Conservation (phyloP, 139 green algal genomes). For the Chlorella sp. region DNA sequence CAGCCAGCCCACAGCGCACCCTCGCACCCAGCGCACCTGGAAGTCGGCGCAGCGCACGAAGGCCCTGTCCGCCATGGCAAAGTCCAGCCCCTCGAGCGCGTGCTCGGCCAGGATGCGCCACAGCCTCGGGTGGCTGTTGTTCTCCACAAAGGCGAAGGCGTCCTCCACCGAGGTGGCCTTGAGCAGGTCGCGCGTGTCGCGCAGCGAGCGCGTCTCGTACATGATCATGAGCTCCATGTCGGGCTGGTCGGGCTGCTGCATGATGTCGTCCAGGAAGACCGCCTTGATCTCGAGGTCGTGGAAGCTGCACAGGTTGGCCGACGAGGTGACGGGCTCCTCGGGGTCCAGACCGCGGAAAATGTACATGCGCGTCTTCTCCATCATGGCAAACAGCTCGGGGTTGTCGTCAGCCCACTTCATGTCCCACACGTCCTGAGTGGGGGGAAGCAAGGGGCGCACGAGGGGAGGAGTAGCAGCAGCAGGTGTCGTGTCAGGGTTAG, state of each 20-base stretch:
- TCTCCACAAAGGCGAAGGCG: constrained; percentile 59
- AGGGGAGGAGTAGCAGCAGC: too few species aligned
- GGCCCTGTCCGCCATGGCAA: constrained; percentile 65
- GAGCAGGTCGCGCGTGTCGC: constrained; percentile 45
- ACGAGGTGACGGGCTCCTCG: constrained; percentile 70
- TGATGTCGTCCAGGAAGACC: constrained; percentile 65
- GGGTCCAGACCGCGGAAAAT: constrained; percentile 45
- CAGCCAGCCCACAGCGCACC: neutral
- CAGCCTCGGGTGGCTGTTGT: constrained; percentile 59
- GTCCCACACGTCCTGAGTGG: constrained; percentile 62
- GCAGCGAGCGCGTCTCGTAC: constrained; percentile 57
- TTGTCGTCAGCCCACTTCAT: constrained; percentile 73
- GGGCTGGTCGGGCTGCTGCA: constrained; percentile 56
- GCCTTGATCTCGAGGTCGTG: constrained; percentile 62
- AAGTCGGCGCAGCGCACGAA: constrained; percentile 59
- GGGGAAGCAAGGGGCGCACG: neutral
- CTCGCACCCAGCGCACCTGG: constrained; percentile 19
- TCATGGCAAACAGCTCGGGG: constrained; percentile 69
- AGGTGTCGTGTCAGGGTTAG: too few species aligned
- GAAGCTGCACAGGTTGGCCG: constrained; percentile 59
- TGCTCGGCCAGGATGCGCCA: constrained; percentile 76
- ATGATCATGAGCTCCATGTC: constrained; percentile 52
- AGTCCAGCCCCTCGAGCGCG: constrained; percentile 59
- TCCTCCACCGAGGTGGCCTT: constrained; percentile 44
- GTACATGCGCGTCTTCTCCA: constrained; percentile 66